Base-by-base conservation (phyloP, 75 land plant genomes). In the Pinus taeda region DNA sequence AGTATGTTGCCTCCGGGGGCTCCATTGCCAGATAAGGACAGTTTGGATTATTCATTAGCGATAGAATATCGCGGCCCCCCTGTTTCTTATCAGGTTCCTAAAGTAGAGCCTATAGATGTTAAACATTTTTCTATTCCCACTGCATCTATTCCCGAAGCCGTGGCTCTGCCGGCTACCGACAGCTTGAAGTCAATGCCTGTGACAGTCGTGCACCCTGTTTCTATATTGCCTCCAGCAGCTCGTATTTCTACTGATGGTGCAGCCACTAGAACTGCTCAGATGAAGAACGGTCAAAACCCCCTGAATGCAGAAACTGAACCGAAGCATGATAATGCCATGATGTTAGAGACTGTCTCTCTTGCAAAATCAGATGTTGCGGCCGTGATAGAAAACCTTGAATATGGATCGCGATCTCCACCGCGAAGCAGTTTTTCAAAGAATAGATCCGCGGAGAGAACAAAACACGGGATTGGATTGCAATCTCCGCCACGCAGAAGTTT, bases 61-160 rank as follows among this genome's bases (percentile, higher is more conserved):
- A 17, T 82, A n/a, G 96, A 88, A 75, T 97, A 95, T 73, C 26
- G 77, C 20, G 99, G 99, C 8, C 98, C 98, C 0, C 92, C 96
- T 20, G 71, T 91, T 55, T 71, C 76, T 3, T 86, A 90, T 62
- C 86, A 85, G 49, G 30, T 93, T n/a, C 94, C 98, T 2, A 83
- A 81, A 22, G 92, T 89, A 3, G 76, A 90, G 29, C 90, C 92
- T 29, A 73, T 91, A 59, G 83, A 88, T n/a, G 73, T 81, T 58
- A 79, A 80, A 33, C 36, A 79, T 17, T 85, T 93, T 66, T 91
- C 90, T 20, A 77, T 82, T 58, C 83, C 82, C 36, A 74, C 65
- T 55, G 81, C 82, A 6, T 65, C 79, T 4, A 26, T 22, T 18
- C 77, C 79, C 14, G 79, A 79, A 14, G 65, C 77, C 55, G 55